A percentile compares a stretch with the other conserved stretches of the same genome.
Evolutionary conservation across 768 basidiomycete species (phyloP).

Genomic region (Psilocybe azurescens): DNA sequence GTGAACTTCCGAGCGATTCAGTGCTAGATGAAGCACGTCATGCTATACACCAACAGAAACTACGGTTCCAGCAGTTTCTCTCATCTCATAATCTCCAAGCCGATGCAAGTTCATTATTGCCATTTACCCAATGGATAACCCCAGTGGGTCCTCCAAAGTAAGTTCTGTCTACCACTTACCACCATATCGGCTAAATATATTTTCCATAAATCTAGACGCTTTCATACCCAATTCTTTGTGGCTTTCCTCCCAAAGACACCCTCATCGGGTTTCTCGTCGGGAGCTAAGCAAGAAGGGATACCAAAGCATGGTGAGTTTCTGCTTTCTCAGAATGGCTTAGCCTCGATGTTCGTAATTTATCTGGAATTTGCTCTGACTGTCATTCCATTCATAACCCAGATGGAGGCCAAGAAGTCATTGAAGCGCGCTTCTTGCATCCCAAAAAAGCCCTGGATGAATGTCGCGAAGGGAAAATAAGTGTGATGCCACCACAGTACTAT

Average conservation of each 20-base stretch:
- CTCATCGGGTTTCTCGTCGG: slow-evolving; percentile 54
- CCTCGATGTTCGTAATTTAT: not conserved
- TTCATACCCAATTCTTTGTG: slow-evolving; percentile 74
- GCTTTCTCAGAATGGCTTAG: not conserved
- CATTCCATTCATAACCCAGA: slow-evolving; percentile 36
- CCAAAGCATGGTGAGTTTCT: slow-evolving; percentile 56
- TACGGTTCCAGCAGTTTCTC: slow-evolving; percentile 60
- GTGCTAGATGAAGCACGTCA: slow-evolving; percentile 58
- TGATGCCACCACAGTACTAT: slow-evolving; percentile 82
- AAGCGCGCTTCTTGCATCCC: slow-evolving; percentile 70
- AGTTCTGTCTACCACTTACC: slow-evolving; percentile 12
- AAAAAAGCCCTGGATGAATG: slow-evolving; percentile 57
- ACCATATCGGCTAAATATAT: not conserved
- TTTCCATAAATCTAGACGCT: slow-evolving; percentile 50
- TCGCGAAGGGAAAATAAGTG: slow-evolving; percentile 50
- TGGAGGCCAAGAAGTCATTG: slow-evolving; percentile 72
- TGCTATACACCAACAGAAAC: slow-evolving; percentile 57
- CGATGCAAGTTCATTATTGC: slow-evolving; percentile 55
- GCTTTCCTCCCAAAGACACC: slow-evolving; percentile 56
- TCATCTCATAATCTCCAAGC: slow-evolving; percentile 45
- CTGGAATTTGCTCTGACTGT: not conserved
- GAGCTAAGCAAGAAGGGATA: slow-evolving; percentile 59
- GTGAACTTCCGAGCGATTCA: slow-evolving; percentile 34
- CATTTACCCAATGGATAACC: slow-evolving; percentile 80
- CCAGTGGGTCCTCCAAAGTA: slow-evolving; percentile 61